Conservation (phyloP, 2,329 filamentous ascomycete genomes). For the Colletotrichum agaves region DNA sequence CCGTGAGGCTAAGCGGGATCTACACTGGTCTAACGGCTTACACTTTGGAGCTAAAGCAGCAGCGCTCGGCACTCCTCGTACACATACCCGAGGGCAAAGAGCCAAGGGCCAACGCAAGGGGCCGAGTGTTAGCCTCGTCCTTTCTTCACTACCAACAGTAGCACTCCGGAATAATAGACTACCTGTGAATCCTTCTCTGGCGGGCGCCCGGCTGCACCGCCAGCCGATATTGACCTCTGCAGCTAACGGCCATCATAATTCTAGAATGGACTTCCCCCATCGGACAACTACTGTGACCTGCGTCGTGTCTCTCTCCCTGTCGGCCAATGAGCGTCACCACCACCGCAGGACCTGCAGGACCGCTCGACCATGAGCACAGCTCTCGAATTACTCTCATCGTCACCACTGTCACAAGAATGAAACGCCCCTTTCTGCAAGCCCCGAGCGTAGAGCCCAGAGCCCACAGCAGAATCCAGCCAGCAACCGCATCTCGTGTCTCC, state of each 20-base stretch:
- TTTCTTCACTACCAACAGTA: neutral
- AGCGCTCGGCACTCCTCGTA: conserved; percentile 34
- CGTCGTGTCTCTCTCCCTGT: conserved; percentile 23
- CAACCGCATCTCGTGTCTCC: conserved; percentile 1
- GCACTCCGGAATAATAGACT: neutral
- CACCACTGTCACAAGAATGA: conserved; percentile 36
- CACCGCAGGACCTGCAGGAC: conserved; percentile 4
- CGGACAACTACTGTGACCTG: conserved; percentile 19
- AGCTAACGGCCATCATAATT: conserved; percentile 30
- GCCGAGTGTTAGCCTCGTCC: conserved; percentile 36
- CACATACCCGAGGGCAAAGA: neutral
- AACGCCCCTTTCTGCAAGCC: conserved; percentile 36
- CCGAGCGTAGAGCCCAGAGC: conserved; percentile 34
- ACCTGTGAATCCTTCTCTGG: neutral
- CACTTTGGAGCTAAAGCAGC: conserved; percentile 30
- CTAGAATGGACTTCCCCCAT: conserved; percentile 38
- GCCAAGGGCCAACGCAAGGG: conserved; percentile 8
- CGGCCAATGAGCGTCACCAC: conserved; percentile 18
- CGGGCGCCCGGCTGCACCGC: conserved; percentile 5
- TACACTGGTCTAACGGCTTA: conserved; percentile 33
- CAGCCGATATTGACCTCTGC: conserved; percentile 20
- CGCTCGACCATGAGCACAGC: conserved; percentile 34
- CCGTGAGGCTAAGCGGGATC: conserved; percentile 28
- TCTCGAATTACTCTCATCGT: conserved; percentile 35
- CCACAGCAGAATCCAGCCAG: conserved; percentile 12